phyloP scores from a whole-genome alignment of 345 rosid genomes.

The Eucalyptus coolabah region DNA sequence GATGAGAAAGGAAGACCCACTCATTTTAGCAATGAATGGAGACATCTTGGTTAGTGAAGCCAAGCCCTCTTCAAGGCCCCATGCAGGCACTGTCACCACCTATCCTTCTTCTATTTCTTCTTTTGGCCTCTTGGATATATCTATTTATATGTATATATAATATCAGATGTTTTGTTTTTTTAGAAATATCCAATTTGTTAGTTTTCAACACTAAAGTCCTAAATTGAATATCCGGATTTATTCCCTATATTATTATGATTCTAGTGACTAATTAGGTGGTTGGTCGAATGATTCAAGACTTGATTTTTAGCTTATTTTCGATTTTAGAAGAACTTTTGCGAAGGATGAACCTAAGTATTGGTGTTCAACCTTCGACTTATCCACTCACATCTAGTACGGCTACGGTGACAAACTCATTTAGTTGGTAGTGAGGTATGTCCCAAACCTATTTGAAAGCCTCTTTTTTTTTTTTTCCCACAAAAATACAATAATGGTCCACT shows the following conservation, averaged over 20 bases:
- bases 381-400: neutral
- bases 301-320: neutral
- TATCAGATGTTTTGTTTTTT: neutral
- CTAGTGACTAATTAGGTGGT: neutral
- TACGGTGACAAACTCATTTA: neutral
- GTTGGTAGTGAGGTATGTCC: neutral
- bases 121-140: neutral
- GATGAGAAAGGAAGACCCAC: neutral
- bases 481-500: neutral
- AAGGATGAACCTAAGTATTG: too few relatives aligned
- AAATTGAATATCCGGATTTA: neutral
- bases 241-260: neutral
- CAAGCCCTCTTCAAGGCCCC: neutral
- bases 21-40: neutral
- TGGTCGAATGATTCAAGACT: neutral
- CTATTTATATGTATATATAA: neutral
- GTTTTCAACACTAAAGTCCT: neutral
- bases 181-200: neutral
- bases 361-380: neutral
- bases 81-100: neutral
- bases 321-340: neutral
- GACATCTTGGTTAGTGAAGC: neutral
- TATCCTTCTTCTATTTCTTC: neutral
- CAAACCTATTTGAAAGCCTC: neutral
- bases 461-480: neutral